Evolutionary conservation across 2,329 filamentous ascomycete genomes (phyloP).

Genomic region (Xylaria sp.): DNA sequence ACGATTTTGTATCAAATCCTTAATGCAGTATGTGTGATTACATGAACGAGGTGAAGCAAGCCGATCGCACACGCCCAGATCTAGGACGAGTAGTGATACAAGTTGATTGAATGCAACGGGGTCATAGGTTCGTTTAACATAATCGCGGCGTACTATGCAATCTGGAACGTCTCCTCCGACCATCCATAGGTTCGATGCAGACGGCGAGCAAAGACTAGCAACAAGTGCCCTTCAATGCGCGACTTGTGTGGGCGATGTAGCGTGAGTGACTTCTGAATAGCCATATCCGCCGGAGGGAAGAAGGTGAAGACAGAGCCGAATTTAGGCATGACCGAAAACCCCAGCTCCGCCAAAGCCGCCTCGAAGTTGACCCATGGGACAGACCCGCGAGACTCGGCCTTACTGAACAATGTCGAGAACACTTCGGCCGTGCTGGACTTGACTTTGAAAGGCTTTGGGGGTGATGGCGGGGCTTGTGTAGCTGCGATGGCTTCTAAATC

Average conservation of each 20-base stretch:
- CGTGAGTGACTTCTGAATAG: conserved; percentile 47
- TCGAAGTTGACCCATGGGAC: conserved; percentile 55
- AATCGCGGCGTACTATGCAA: background rate
- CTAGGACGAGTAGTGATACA: background rate
- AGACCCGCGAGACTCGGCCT: conserved; percentile 47
- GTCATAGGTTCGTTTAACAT: background rate
- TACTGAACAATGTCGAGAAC: conserved; percentile 53
- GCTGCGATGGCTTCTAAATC: conserved; percentile 19
- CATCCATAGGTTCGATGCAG: conserved; percentile 54
- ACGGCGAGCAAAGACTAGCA: conserved; percentile 48
- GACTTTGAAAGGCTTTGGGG: conserved; percentile 51
- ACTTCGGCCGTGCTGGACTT: conserved; percentile 52
- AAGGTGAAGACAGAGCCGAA: conserved; percentile 56
- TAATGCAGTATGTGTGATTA: background rate
- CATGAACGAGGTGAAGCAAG: background rate
- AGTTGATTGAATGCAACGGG: background rate
- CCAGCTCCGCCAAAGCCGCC: conserved; percentile 55
- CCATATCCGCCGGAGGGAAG: conserved; percentile 47
- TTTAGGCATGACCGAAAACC: conserved; percentile 49
- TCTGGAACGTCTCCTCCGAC: conserved; percentile 50
- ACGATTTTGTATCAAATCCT: background rate
- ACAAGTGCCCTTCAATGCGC: conserved; percentile 50
- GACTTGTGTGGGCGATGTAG: conserved; percentile 54
- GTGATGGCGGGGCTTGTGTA: background rate
- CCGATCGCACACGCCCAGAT: background rate